phyloP scores from a whole-genome alignment of 257 asterid species.

The Euphrasia confusa region DNA sequence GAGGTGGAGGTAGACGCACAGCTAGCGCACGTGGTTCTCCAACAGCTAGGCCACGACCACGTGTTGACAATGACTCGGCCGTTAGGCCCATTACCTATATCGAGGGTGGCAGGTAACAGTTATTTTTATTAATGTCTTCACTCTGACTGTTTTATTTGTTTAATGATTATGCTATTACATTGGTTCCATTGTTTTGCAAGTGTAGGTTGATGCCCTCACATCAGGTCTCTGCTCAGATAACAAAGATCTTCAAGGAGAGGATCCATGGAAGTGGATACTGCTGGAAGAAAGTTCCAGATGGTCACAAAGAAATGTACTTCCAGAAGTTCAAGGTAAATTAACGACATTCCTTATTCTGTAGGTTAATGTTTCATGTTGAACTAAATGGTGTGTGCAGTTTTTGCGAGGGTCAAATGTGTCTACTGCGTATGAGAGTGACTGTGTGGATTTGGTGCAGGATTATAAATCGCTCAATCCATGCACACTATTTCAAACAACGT shows the following conservation, averaged over 20 bases:
- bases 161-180: not conserved
- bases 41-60: not conserved
- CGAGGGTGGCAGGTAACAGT: not conserved
- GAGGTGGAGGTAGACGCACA: not conserved
- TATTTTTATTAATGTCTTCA: not conserved
- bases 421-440: too few relatives aligned
- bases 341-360: not conserved
- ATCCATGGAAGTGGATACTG: not conserved
- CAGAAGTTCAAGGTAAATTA: not conserved
- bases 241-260: not conserved
- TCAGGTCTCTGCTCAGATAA: not conserved
- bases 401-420: too few relatives aligned
- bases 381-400: too few relatives aligned
- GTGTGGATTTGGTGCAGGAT: too few relatives aligned
- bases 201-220: not conserved
- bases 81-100: not conserved
- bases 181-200: not conserved
- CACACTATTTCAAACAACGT: too few relatives aligned
- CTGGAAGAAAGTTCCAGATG: not conserved
- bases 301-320: not conserved
- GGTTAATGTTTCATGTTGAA: too few relatives aligned
- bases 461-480: too few relatives aligned
- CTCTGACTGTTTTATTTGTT: not conserved
- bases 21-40: not conserved
- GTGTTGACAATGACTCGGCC: not conserved